Base-by-base conservation (phyloP, 1,284 basidiomycete genomes). In the Mycosarcoma mackinlayi region DNA sequence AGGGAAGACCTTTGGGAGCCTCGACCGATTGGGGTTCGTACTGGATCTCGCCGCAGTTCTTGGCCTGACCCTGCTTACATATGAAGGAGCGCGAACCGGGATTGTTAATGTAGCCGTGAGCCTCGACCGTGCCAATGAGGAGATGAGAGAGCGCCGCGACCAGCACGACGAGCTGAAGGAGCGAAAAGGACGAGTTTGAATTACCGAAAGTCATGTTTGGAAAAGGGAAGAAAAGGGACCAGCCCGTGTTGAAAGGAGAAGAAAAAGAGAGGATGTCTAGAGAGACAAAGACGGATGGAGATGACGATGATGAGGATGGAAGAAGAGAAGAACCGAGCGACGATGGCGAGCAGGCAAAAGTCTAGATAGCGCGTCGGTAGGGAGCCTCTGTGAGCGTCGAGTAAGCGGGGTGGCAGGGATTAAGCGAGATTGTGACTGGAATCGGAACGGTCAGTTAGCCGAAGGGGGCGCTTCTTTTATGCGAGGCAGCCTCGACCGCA, bases 31-130 rank as follows among this genome's bases (percentile, higher is more conserved):
- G 69, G 1, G 69, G 69, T 27, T 72, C 69, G 60, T 68, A 72
- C 51, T 72, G 69, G 42, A 75, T 65, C 30, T 62, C 57, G 24
- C 73, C 72, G 46, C 69, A 73, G 16, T 60, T 40, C 38, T 60
- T 60, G 10, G 67, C 64, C 76, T 84, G 23, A 80, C 84, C 46
- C 83, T 82, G 25, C 76, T 84, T 25, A 74, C 79, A 34, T 89
- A 90, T 78, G 85, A 88, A 67, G 89, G 89, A 76, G 83, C 73
- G 51, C 9, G 86, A 87, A 86, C 63, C 83, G 83, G 34, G 84
- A 83, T 38, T 90, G 21, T 50, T 53, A 33, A 62, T 57, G 46
- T 65, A 64, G 42, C 69, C 69, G 30, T 72, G 69, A 23, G 69
- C 69, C 18, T 67, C 44, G 11, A 68, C 69, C 9, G 67, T 56